Percentiles rank a stretch among this genome's conserved stretches.
These are phyloP conservation scores for Ascomycota sp. DNA, from an alignment of 2,329 filamentous ascomycete species.

Conservation along the genomic window DNA sequence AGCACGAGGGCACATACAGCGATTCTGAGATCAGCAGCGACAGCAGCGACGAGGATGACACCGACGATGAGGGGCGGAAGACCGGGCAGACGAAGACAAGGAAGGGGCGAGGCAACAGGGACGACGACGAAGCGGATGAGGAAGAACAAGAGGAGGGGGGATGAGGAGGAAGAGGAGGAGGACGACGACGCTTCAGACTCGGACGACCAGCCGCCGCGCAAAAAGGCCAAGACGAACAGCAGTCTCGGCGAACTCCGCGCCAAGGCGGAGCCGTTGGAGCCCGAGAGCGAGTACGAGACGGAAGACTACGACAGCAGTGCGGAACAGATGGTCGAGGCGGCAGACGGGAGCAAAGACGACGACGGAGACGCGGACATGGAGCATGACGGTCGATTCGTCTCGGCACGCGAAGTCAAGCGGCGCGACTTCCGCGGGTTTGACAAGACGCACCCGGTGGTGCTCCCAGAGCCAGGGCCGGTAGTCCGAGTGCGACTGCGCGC, in stretches of 20 bases:
- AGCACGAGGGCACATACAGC: conserved; percentile 5
- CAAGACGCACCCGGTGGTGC: conserved; percentile 6
- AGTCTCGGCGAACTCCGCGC: too few relatives aligned
- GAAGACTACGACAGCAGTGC: neutral
- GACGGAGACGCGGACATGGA: neutral
- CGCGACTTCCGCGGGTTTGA: conserved; percentile 7
- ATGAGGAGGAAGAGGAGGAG: too few relatives aligned
- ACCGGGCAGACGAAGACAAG: too few relatives aligned
- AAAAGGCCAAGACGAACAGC: too few relatives aligned
- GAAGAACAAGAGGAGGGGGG: too few relatives aligned
- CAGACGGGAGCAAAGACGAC: neutral
- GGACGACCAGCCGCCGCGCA: too few relatives aligned
- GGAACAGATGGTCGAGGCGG: neutral
- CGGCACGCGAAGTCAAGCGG: neutral
- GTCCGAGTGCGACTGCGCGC: neutral
- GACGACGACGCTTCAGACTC: too few relatives aligned
- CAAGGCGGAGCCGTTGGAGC: too few relatives aligned
- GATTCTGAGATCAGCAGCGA: neutral
- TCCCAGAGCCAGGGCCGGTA: conserved; percentile 2
- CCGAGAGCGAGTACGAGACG: neutral
- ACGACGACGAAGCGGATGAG: too few relatives aligned
- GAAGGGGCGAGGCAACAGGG: too few relatives aligned
- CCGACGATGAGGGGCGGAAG: too few relatives aligned
- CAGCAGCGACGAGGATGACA: conserved; percentile 1
- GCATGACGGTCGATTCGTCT: neutral